These are phyloP conservation scores for Termitomyces eurrhizus DNA, from an alignment of 768 basidiomycete species.

Conservation along the genomic window DNA sequence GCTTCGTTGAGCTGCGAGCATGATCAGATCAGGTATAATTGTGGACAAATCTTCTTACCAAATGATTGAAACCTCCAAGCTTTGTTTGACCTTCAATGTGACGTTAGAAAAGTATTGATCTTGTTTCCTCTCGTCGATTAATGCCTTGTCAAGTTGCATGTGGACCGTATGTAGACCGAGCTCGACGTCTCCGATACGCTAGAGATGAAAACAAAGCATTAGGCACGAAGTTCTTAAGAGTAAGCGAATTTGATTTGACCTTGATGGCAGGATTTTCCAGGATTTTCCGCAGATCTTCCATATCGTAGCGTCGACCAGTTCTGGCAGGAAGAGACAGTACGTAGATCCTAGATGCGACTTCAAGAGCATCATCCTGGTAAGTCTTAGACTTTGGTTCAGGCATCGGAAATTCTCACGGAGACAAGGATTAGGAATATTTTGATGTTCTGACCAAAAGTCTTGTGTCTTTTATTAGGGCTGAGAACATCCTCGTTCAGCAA, in stretches of 20 bases:
- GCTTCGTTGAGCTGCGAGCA: constrained; percentile 41
- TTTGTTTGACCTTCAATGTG: constrained; percentile 82
- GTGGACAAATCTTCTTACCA: constrained; percentile 24
- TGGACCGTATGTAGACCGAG: constrained; percentile 74
- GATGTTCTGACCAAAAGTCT: too few relatives aligned
- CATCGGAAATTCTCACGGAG: too few relatives aligned
- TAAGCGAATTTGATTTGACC: constrained; percentile 20
- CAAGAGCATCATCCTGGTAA: constrained; percentile 22
- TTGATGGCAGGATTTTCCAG: constrained; percentile 78
- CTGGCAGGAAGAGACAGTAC: constrained; percentile 60
- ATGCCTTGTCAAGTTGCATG: constrained; percentile 62
- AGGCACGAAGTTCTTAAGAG: not conserved
- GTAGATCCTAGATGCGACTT: constrained; percentile 40
- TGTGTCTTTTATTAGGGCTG: too few relatives aligned
- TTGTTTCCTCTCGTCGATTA: constrained; percentile 50
- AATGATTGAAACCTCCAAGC: constrained; percentile 77
- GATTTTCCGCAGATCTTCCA: constrained; percentile 47
- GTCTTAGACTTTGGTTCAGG: too few relatives aligned
- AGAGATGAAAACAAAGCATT: not conserved
- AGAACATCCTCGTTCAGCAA: constrained; percentile 93
- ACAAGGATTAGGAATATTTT: too few relatives aligned
- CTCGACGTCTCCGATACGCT: constrained; percentile 67
- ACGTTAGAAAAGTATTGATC: constrained; percentile 84
- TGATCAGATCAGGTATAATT: not conserved
- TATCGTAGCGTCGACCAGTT: constrained; percentile 49